Base-by-base conservation (phyloP, 2,329 filamentous ascomycete genomes). In the Colletotrichum shisoi region DNA sequence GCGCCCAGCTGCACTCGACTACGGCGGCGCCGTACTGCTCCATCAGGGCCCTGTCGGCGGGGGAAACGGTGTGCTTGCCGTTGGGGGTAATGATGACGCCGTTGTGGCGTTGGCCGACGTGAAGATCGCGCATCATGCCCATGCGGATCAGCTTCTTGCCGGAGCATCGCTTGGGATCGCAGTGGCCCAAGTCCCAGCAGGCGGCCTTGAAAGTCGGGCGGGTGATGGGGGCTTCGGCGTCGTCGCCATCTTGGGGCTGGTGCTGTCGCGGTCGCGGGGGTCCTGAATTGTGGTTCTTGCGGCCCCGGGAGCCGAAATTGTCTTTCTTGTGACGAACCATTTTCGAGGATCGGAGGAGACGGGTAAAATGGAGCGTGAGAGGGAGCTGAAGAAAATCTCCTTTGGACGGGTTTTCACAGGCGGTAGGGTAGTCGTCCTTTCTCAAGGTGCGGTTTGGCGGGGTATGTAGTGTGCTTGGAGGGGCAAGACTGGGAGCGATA, bases 261-360 rank as follows among this genome's bases (percentile, higher is more conserved):
- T 83, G 81, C 70, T 84, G 81, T 70, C 87, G 84, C 69, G 88
- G 84, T 70, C 87, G 84, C 69, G 88, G 84, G 15, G 83, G 80
- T 68, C 87, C 83, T 17, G 61, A 65, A 71, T 83, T 84, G 72
- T 82, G 81, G 73, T 85, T 86, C 79, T 91, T 92, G 77, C 92
- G 93, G 75, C 91, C 90, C 76, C 91, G 87, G 72, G 85, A 84
- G 62, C 86, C 83, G 76, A 89, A 87, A 72, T 85, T 85, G 79
- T 97, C 94, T 80, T 98, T 98, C 81, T 97, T 98, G 80, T 97
- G 94, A 68, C 94, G 92, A 62, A 97, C 93, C 94, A 97, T 97
- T 15, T 40, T 67, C n/a, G 19, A 48, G 37, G 34, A 37, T 15
- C 17, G 11, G 27, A 19, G 57, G 4, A 53, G 24, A 17, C n/a